phyloP scores from a whole-genome alignment of 352 stramenopile species.

The Globisporangium apiculatum region DNA sequence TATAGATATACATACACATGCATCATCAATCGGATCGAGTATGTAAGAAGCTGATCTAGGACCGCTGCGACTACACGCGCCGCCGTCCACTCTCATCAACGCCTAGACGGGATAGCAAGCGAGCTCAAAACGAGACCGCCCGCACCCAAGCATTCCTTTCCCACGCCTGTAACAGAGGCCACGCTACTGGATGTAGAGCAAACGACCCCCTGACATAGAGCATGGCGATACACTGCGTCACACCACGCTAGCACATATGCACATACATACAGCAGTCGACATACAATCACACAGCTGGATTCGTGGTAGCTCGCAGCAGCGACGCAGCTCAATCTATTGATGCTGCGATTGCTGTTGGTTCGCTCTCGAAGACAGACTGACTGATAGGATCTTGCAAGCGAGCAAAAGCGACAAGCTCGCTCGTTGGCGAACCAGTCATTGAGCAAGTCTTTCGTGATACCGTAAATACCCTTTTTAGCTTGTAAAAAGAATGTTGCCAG shows the following conservation, averaged over 20 bases:
- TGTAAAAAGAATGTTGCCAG: not conserved
- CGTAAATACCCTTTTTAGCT: not conserved
- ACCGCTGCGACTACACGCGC: constrained; percentile 17
- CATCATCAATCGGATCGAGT: not conserved
- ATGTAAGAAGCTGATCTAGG: constrained; percentile 84
- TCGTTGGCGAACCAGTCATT: not conserved
- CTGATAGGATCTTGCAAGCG: too few species aligned
- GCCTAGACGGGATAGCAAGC: constrained; percentile 43
- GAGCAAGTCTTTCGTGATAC: too few species aligned
- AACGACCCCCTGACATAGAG: constrained; percentile 80
- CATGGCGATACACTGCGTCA: constrained; percentile 16
- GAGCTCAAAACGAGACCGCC: constrained; percentile 62
- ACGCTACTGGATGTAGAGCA: constrained; percentile 54
- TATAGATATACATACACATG: constrained; percentile 4
- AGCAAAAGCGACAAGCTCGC: not conserved
- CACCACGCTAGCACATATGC: constrained; percentile 7
- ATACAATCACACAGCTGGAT: not conserved
- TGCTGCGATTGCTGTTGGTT: not conserved
- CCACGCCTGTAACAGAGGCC: constrained; percentile 80
- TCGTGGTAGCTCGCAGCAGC: too few species aligned
- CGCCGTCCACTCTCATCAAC: constrained; percentile 76
- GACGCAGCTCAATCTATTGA: too few species aligned
- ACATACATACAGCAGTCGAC: constrained; percentile 1
- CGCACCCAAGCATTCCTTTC: constrained; percentile 67
- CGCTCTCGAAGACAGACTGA: not conserved